phyloP scores from a whole-genome alignment of 306 rosid genomes.

The Cicer pinnatifidum region DNA sequence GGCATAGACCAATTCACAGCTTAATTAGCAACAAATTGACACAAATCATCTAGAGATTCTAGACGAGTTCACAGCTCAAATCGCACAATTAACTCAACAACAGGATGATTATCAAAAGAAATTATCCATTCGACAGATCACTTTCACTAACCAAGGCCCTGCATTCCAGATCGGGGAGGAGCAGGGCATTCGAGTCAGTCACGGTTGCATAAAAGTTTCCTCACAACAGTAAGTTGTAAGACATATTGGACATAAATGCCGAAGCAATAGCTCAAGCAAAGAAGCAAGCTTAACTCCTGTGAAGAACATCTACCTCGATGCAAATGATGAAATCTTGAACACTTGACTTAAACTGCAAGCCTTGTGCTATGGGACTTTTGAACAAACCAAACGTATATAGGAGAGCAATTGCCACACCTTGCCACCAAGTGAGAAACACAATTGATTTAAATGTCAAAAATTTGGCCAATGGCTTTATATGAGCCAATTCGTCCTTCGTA shows the following conservation, averaged over 20 bases:
- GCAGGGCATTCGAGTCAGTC: conserved; percentile 28
- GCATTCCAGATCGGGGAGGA: conserved; percentile 35
- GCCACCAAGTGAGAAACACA: conserved; percentile 99
- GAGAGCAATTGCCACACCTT: conserved; percentile 98
- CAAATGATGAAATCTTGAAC: conserved; percentile 99
- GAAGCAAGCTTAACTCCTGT: conserved; percentile 38
- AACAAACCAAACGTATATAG: conserved; percentile 82
- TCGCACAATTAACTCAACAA: conserved; percentile 37
- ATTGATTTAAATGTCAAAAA: conserved; percentile 94
- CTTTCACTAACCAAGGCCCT: conserved; percentile 29
- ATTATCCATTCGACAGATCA: conserved; percentile 26
- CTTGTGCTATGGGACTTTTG: conserved; percentile 93
- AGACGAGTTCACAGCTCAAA: conserved; percentile 33
- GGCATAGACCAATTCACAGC: conserved; percentile 32
- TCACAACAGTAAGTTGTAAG: conserved; percentile 37
- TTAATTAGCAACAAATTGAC: conserved; percentile 17
- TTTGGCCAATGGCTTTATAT: conserved; percentile 92
- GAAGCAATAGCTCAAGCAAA: neutral
- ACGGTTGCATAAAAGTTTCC: conserved; percentile 40
- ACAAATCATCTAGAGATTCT: conserved; percentile 3
- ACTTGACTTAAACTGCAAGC: conserved; percentile 83
- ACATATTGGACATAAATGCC: conserved; percentile 34
- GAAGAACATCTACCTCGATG: conserved; percentile 81
- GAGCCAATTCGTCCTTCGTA: conserved; percentile 88
- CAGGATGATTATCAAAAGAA: conserved; percentile 30